Evolutionary conservation across 345 rosid species (phyloP).

Genomic region (Acer yangbiense): DNA sequence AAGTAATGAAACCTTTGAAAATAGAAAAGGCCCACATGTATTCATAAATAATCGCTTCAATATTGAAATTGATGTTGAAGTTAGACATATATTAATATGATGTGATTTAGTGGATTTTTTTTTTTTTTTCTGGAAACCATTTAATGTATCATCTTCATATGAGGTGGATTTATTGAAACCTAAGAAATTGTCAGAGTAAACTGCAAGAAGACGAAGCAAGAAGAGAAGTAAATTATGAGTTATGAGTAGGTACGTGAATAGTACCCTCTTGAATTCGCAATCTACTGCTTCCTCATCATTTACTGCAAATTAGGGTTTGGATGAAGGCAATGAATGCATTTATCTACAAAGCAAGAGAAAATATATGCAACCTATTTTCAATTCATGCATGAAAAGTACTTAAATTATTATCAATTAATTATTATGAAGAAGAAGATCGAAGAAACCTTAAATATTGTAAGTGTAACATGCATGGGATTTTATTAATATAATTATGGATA

Average conservation of each 20-base stretch:
- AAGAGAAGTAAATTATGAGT: neutral
- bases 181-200: constrained; percentile 2
- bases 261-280: constrained; percentile 6
- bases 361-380: neutral
- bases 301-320: constrained; percentile 9
- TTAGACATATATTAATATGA: neutral
- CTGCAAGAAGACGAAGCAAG: neutral
- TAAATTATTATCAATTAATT: no score
- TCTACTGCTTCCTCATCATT: constrained; percentile 18
- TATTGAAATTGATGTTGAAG: neutral
- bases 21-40: no score
- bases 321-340: neutral
- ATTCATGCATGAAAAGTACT: no score
- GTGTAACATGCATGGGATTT: neutral
- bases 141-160: neutral
- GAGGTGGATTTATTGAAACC: constrained; percentile 6
- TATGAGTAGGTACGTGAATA: neutral
- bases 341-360: neutral
- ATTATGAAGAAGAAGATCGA: neutral
- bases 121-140: neutral
- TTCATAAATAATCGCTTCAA: neutral
- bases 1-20: neutral
- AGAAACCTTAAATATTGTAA: neutral
- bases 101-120: neutral
- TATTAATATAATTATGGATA: no score